These are phyloP conservation scores for Rhynchospora pubera DNA, from an alignment of 176 grass and related monocot species.

Conservation along the genomic window DNA sequence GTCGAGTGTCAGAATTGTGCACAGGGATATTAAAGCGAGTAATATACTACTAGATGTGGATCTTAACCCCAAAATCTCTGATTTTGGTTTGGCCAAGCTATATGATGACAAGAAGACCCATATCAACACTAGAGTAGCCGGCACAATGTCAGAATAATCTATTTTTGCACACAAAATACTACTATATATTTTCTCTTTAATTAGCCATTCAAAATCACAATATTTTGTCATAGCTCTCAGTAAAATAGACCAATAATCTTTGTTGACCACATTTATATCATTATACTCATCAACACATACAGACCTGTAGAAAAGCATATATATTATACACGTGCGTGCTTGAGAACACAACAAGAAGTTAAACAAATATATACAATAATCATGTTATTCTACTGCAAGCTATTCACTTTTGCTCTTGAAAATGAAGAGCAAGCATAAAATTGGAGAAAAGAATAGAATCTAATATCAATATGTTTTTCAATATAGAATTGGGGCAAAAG, in stretches of 20 bases:
- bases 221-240: not conserved
- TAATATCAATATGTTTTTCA: not conserved
- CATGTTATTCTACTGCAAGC: not conserved
- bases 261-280: not conserved
- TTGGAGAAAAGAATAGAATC: not conserved
- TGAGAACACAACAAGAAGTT: not conserved
- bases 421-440: not conserved
- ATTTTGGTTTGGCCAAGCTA: slow-evolving; percentile 45
- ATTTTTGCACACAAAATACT: not conserved
- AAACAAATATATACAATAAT: not conserved
- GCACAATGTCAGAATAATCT: slow-evolving; percentile 36
- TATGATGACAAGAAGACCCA: slow-evolving; percentile 47
- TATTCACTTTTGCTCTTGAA: not conserved
- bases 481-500: not conserved
- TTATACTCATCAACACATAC: not conserved
- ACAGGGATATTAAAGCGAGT: slow-evolving; percentile 81
- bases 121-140: slow-evolving; percentile 39
- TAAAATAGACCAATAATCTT: not conserved
- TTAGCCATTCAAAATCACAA: not conserved
- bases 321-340: not conserved
- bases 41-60: slow-evolving; percentile 55
- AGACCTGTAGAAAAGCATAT: not conserved
- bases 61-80: slow-evolving; percentile 47
- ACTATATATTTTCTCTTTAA: not conserved
- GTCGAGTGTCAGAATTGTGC: slow-evolving; percentile 38